Percentiles rank a stretch among this genome's conserved stretches.
phyloP scores from a whole-genome alignment of 345 rosid species.

The Cardamine occulta region DNA sequence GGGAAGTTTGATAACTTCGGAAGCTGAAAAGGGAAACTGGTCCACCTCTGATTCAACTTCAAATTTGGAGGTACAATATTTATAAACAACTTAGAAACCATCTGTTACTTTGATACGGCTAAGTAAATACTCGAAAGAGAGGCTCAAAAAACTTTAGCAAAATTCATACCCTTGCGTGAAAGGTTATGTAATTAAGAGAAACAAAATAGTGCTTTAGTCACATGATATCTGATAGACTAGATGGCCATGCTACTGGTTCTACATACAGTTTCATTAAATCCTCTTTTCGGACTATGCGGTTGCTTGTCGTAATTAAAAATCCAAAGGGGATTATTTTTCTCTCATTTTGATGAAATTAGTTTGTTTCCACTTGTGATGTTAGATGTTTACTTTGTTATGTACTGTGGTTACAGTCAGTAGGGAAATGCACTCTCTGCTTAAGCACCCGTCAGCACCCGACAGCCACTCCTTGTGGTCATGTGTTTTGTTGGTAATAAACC shows the following conservation, averaged over 20 bases:
- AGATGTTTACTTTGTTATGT: neutral
- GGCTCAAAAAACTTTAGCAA: constrained; percentile 4
- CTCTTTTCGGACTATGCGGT: neutral
- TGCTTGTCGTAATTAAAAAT: neutral
- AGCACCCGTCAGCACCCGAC: constrained; percentile 83
- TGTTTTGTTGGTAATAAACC: constrained; percentile 76
- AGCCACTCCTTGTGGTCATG: constrained; percentile 93
- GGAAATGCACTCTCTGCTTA: constrained; percentile 87
- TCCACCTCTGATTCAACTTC: constrained; percentile 53
- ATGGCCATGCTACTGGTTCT: neutral
- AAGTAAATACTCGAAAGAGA: neutral
- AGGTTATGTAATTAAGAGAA: neutral
- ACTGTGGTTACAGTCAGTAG: constrained; percentile 37
- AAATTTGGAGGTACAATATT: constrained; percentile 62
- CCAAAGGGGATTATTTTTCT: neutral
- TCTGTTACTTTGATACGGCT: neutral
- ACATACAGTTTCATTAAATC: neutral
- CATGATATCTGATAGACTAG: neutral
- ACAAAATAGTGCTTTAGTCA: neutral
- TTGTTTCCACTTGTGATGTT: constrained; percentile 1
- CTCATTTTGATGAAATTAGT: neutral
- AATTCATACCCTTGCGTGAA: neutral
- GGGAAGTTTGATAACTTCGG: constrained; percentile 62
- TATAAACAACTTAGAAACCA: constrained; percentile 8
- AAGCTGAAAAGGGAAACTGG: constrained; percentile 67